Conservation (phyloP, 169 alveolate species). For the Plasmodium knowlesi region DNA sequence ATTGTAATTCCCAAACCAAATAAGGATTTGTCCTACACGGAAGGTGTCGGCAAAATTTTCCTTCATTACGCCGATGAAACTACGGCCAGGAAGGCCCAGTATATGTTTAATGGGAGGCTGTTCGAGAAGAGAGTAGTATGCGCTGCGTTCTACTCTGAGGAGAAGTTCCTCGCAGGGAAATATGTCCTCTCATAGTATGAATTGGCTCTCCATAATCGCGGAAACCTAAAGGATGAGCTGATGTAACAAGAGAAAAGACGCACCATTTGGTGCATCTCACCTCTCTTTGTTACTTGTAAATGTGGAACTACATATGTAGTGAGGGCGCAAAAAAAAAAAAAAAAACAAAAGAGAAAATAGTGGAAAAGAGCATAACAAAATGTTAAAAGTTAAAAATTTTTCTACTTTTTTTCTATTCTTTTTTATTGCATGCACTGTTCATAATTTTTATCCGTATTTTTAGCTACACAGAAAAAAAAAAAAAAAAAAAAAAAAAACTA, state of each 20-base stretch:
- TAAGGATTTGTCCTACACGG: slow-evolving; percentile 85
- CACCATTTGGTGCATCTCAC: not conserved
- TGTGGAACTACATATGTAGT: not conserved
- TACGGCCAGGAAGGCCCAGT: slow-evolving; percentile 90
- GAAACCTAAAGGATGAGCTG: not conserved
- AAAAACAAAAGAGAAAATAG: too few relatives aligned
- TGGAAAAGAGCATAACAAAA: not conserved
- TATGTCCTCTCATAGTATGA: slow-evolving; percentile 84
- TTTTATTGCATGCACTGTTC: not conserved
- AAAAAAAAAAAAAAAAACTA: not conserved
- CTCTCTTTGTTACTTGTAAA: not conserved
- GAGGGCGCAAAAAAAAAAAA: not conserved
- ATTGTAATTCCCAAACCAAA: slow-evolving; percentile 88
- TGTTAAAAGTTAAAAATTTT: not conserved
- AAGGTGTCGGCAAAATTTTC: slow-evolving; percentile 89
- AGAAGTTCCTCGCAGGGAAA: slow-evolving; percentile 82
- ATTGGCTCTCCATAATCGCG: not conserved
- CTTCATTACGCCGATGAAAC: slow-evolving; percentile 84
- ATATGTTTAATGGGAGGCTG: slow-evolving; percentile 89
- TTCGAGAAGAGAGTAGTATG: slow-evolving; percentile 91
- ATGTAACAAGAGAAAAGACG: not conserved
- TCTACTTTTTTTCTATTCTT: not conserved
- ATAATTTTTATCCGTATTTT: not conserved
- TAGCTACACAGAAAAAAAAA: not conserved
- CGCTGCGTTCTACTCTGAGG: slow-evolving; percentile 91